These are phyloP conservation scores for Colletotrichum sp. DNA, from an alignment of 2,329 filamentous ascomycete genomes.

Conservation along the genomic window DNA sequence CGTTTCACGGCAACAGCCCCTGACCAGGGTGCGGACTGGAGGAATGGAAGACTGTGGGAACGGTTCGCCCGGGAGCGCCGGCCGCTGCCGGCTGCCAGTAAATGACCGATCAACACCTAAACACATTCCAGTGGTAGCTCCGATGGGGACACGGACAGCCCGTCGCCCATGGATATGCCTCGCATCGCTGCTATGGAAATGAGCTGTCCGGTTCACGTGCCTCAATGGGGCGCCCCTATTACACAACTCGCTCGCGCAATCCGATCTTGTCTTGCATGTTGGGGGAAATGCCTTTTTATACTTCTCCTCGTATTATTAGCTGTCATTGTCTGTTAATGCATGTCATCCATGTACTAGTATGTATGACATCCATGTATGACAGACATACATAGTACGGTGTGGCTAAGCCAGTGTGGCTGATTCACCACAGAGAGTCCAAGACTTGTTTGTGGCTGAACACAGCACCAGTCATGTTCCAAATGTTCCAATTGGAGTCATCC, in stretches of 20 bases:
- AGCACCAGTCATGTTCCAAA: not conserved
- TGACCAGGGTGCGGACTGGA: not conserved
- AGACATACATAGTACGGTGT: not conserved
- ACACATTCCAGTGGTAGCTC: not conserved
- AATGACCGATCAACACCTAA: not conserved
- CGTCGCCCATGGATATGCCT: not conserved
- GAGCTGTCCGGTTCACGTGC: not conserved
- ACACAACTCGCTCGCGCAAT: not conserved
- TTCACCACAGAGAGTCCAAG: not conserved
- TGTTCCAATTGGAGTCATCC: not conserved
- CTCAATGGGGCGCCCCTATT: not conserved
- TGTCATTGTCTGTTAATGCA: not conserved
- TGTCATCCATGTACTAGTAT: not conserved
- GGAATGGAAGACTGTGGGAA: not conserved
- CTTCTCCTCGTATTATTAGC: not conserved
- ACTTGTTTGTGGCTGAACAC: not conserved
- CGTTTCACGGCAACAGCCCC: slow-evolving; percentile 6
- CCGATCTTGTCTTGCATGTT: not conserved
- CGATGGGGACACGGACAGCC: not conserved
- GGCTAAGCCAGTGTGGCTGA: not conserved
- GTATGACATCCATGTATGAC: not conserved
- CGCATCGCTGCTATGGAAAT: not conserved
- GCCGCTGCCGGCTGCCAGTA: not conserved
- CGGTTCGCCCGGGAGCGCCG: not conserved
- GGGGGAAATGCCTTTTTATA: not conserved